Evolutionary conservation across 768 basidiomycete genomes (phyloP), one percentile per base, ranked within the genome.

Genomic region (Mycena kentingensis): DNA sequence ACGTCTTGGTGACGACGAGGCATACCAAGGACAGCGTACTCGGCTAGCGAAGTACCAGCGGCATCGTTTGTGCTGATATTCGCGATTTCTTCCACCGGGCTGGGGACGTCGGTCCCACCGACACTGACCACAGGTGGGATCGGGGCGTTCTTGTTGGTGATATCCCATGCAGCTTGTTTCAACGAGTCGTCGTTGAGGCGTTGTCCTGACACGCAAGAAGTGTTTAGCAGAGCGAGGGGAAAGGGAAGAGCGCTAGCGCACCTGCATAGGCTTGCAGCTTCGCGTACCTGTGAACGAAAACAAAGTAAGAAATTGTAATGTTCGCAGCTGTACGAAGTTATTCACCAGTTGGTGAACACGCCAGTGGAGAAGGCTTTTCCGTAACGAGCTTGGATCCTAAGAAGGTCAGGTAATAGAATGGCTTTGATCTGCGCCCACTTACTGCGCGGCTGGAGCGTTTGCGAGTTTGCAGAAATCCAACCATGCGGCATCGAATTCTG

Each of bases 101-200:
- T 74, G 11, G 84, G 72, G 53, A 85, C 75, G 31, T 77, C 69
- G 16, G 66, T 70, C 4, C 73, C 73, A 41, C 78, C 69, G 26
- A 79, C 63, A 11, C 70, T 62, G 18, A 73, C 79, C 49, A 65
- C 62, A 32, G 70, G 68, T n/a, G 65, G 60, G 16, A 65, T 67
- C n/a, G n/a, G n/a, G 6, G 63, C 70, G 41, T 68, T 71, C 1
- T 50, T 60, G 42, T 55, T 66, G 36, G 72, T 62, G 41, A 65
- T 54, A 27, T 66, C 58, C 71, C 71, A 73, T 16, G 72, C 72
- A 4, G 69, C 65, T 62, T 70, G 65, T 46, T 71, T 69, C 16
- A 73, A 42, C 1, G 64, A 35, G 7, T 58, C 57, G 42, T 71
- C 63, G 32, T 72, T 70, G 18, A 73, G 57, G 24, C 71, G 66